Base-by-base conservation (phyloP, 345 rosid genomes). In the Capsella bursapastoris region DNA sequence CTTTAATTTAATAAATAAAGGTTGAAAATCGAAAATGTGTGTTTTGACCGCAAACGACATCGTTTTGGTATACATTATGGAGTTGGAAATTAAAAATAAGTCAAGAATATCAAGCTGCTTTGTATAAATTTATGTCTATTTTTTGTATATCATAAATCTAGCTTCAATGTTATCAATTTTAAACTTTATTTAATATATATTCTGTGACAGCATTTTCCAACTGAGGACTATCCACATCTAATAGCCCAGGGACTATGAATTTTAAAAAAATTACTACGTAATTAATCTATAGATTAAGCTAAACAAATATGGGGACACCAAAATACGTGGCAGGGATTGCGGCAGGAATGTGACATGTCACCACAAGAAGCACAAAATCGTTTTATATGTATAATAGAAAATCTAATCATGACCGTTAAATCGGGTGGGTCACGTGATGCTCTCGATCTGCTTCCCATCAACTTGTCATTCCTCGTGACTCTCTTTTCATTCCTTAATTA, bases 341-440 rank as follows among this genome's bases (percentile, higher is more conserved):
- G 71, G 75, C 75, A 64, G 67, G 62, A 70, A 57, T 57, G 76
- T 64, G 80, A 77, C 61, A 64, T 65, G 75, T 68, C 64, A 68
- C 51, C 71, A 22, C 25, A 22, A 22, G 25, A 22, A 22, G 25
- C 68, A 49, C 55, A 31, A 28, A 14, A 15, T 57, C 14, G 66
- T 64, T 56, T 47, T 3, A 0, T 22, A 22, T 22, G 2, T 22
- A 22, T 22, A 22, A 22, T 13, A 34, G 37, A 6, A 32, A 10
- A 64, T 71, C 66, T 6, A 77, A 77, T 77, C 80, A 57, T 71
- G 68, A 71, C 80, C 80, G 80, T 77, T 71, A 65, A 47, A 77
- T 77, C 77, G 68, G 72, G 77, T 77, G 68, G 72, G 72, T 65
- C 80, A 77, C 76, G 80, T 77, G 80, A 77, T 76, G 80, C 71